Conservation (phyloP, 73 alveolate genomes). For the Urostyla sp. region DNA sequence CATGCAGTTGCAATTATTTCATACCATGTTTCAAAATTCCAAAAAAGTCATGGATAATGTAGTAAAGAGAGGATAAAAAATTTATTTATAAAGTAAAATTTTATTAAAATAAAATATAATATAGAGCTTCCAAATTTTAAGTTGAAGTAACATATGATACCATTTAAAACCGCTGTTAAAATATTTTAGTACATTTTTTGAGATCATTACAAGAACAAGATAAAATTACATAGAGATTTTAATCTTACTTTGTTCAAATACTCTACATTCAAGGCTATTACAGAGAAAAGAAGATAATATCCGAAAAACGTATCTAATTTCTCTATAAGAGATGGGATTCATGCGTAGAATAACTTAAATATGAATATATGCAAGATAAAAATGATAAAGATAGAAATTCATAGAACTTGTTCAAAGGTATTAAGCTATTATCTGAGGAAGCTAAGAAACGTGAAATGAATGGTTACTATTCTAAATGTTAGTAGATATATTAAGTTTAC, state of each 20-base stretch:
- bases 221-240: neutral
- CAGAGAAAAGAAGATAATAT: neutral
- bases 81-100: too few relatives aligned
- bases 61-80: too few relatives aligned
- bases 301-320: neutral
- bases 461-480: neutral
- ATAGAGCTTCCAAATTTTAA: neutral
- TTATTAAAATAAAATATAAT: too few relatives aligned
- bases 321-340: conserved; percentile 19
- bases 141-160: neutral
- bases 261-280: neutral
- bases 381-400: conserved; percentile 42
- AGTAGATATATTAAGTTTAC: neutral
- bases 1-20: neutral
- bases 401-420: conserved; percentile 9
- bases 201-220: neutral
- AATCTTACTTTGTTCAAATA: neutral
- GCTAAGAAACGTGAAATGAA: conserved; percentile 23
- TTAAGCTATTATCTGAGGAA: conserved; percentile 28
- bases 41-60: neutral
- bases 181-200: neutral
- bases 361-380: conserved; percentile 21
- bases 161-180: neutral
- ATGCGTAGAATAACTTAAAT: conserved; percentile 10
- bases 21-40: neutral